A percentile compares a stretch with the other conserved stretches of the same genome.
Evolutionary conservation across 148 eudicot species (phyloP).

Genomic region (Heliosperma pusillum): DNA sequence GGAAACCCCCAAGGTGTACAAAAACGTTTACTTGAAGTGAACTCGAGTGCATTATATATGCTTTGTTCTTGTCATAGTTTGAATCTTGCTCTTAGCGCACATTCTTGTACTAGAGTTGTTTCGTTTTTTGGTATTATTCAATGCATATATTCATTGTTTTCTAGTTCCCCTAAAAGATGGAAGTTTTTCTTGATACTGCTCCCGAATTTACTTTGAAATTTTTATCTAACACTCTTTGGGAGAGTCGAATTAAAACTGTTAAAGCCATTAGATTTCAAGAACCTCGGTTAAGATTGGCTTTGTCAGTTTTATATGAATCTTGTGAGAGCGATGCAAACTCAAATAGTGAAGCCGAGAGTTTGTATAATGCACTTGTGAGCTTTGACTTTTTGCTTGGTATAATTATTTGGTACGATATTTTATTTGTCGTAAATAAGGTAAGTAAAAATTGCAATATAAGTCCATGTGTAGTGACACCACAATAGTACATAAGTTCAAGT

Average conservation of each 20-base stretch:
- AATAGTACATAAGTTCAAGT: no score
- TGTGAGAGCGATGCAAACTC: neutral
- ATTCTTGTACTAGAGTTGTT: conserved; percentile 8
- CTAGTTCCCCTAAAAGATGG: neutral
- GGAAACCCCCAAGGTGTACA: no score
- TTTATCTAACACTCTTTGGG: conserved; percentile 1
- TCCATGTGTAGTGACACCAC: no score
- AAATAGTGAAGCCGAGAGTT: neutral
- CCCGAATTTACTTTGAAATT: neutral
- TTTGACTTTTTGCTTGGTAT: conserved; percentile 11
- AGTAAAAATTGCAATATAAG: no score
- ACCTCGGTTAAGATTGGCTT: neutral
- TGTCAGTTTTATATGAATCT: neutral
- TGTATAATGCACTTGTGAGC: neutral
- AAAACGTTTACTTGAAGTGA: no score
- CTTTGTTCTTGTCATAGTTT: no score
- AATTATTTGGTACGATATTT: neutral
- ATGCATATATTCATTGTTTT: neutral
- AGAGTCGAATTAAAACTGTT: neutral
- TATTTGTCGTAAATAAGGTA: neutral
- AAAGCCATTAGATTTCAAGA: neutral
- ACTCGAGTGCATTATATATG: no score
- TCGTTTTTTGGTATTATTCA: conserved; percentile 15
- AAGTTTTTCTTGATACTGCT: neutral
- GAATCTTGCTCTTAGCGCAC: conserved; percentile 6